Percentiles rank a stretch among this genome's conserved stretches.
These are phyloP conservation scores for Craspedostauros australis DNA, from an alignment of 108 stramenopile species.

Conservation along the genomic window DNA sequence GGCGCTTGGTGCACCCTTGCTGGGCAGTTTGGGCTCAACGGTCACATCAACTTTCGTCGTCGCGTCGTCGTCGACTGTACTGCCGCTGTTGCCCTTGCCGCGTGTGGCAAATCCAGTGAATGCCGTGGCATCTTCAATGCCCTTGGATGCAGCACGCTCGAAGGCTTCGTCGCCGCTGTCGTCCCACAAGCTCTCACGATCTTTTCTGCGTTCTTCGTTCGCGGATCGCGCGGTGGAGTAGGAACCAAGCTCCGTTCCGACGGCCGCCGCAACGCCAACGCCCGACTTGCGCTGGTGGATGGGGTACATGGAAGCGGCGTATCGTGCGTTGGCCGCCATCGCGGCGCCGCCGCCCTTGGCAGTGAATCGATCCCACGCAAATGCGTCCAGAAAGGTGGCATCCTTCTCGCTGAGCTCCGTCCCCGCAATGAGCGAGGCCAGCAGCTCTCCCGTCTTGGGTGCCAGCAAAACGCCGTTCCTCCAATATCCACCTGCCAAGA, in stretches of 20 bases:
- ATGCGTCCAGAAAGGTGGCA: constrained; percentile 47
- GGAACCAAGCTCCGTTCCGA: constrained; percentile 81
- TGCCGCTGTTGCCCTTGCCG: too few relatives aligned
- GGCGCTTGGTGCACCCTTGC: too few relatives aligned
- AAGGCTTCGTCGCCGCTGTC: constrained; percentile 40
- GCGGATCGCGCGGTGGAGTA: constrained; percentile 77
- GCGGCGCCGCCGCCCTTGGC: constrained; percentile 40
- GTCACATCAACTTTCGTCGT: constrained; percentile 18
- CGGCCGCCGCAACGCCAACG: constrained; percentile 59
- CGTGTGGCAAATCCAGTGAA: too few relatives aligned
- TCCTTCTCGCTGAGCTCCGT: constrained; percentile 36
- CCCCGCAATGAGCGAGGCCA: constrained; percentile 41
- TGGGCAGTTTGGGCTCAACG: too few relatives aligned
- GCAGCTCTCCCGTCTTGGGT: constrained; percentile 77
- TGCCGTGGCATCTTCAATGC: constrained; percentile 48
- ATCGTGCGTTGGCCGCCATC: constrained; percentile 68
- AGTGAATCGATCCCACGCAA: constrained; percentile 82
- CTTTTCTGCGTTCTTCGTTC: constrained; percentile 51
- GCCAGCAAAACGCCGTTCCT: constrained; percentile 90
- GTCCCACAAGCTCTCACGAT: constrained; percentile 47
- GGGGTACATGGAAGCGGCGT: constrained; percentile 76
- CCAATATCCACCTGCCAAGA: constrained; percentile 91
- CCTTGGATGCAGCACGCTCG: constrained; percentile 61
- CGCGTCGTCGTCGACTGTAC: constrained; percentile 9
- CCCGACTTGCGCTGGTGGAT: constrained; percentile 51